These are phyloP conservation scores for Imleria badia DNA, from an alignment of 768 basidiomycete species.

Conservation along the genomic window DNA sequence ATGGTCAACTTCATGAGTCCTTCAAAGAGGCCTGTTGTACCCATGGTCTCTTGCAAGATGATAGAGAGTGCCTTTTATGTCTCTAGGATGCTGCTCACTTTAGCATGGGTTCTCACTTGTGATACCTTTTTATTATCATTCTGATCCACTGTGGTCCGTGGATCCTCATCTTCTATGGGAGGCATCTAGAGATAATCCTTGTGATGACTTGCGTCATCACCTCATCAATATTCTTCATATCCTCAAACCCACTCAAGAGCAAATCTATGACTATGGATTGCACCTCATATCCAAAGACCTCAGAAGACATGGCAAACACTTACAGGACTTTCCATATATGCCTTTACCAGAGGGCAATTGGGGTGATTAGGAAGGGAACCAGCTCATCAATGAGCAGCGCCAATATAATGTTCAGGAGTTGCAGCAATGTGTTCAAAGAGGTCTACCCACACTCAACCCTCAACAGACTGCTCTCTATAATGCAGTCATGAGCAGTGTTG, in stretches of 20 bases:
- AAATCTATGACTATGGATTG: background rate
- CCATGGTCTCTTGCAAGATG: slow-evolving; percentile 44
- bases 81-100: slow-evolving; percentile 36
- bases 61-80: slow-evolving; percentile 46
- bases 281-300: background rate
- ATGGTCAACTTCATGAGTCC: slow-evolving; percentile 21
- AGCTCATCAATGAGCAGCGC: slow-evolving; percentile 15
- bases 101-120: background rate
- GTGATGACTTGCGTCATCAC: slow-evolving; percentile 5
- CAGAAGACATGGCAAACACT: background rate
- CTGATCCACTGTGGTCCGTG: slow-evolving; percentile 18
- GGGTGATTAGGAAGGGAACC: slow-evolving; percentile 13
- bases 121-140: background rate
- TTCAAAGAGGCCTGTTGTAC: slow-evolving; percentile 44
- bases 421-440: background rate
- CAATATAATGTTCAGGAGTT: background rate
- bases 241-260: background rate
- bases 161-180: slow-evolving; percentile 22
- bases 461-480: background rate
- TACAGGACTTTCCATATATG: background rate
- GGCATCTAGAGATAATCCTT: background rate
- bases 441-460: background rate
- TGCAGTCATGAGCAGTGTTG: background rate
- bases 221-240: background rate
- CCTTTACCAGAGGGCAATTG: background rate